phyloP scores from a whole-genome alignment of 257 asterid genomes.

The Anisodus tanguticus region DNA sequence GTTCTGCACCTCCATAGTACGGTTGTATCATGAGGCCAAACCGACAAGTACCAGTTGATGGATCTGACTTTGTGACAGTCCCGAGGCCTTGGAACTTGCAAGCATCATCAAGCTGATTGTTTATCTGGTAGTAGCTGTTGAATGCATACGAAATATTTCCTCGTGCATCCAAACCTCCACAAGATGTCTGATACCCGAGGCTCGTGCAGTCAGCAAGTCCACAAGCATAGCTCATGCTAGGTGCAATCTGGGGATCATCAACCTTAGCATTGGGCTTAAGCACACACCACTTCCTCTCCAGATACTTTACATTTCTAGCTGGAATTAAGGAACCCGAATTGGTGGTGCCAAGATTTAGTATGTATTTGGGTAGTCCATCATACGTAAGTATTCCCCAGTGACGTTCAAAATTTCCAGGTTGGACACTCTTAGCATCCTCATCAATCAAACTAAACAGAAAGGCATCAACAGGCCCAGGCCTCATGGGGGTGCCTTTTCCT shows the following conservation, averaged over 20 bases:
- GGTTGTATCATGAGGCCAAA: conserved; percentile 29
- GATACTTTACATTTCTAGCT: conserved; percentile 26
- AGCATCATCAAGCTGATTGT: conserved; percentile 32
- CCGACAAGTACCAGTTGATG: conserved; percentile 27
- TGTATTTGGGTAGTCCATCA: conserved; percentile 64
- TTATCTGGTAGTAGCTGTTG: conserved; percentile 32
- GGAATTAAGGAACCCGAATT: conserved; percentile 42
- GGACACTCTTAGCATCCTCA: conserved; percentile 68
- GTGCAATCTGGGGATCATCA: conserved; percentile 32
- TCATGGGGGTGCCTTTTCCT: conserved; percentile 65
- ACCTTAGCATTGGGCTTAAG: conserved; percentile 23
- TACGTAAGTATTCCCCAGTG: conserved; percentile 63
- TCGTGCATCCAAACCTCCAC: conserved; percentile 28
- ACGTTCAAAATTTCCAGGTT: conserved; percentile 68
- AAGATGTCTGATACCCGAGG: conserved; percentile 30
- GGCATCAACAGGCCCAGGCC: conserved; percentile 62
- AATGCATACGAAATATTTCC: conserved; percentile 32
- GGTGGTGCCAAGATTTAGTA: conserved; percentile 56
- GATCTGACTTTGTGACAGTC: conserved; percentile 29
- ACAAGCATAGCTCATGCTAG: conserved; percentile 33
- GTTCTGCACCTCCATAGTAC: conserved; percentile 27
- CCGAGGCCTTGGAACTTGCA: conserved; percentile 29
- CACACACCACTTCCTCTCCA: conserved; percentile 32
- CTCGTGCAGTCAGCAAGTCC: conserved; percentile 29
- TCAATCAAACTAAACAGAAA: conserved; percentile 65